Evolutionary conservation across 768 basidiomycete species (phyloP).

Genomic region (Boletellus sp.): DNA sequence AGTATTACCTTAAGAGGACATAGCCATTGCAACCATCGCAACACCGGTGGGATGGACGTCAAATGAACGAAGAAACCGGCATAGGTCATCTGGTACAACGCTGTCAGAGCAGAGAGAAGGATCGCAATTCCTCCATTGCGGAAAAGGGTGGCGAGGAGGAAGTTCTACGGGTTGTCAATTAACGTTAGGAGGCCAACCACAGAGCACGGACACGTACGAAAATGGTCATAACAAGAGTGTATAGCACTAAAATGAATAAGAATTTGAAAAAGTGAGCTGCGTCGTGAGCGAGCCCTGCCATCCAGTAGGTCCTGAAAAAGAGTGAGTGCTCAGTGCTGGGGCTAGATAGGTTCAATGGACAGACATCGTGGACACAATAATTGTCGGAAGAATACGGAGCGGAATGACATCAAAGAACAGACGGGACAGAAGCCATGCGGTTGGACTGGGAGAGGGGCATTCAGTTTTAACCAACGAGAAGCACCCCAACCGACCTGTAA

Average conservation of each 20-base stretch:
- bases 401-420: slow-evolving; percentile 89
- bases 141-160: slow-evolving; percentile 82
- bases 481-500: slow-evolving; percentile 57
- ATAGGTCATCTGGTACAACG: slow-evolving; percentile 80
- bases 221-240: slow-evolving; percentile 80
- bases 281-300: slow-evolving; percentile 82
- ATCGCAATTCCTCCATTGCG: slow-evolving; percentile 88
- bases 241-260: slow-evolving; percentile 83
- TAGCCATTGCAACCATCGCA: slow-evolving; percentile 92
- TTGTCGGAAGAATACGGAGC: slow-evolving; percentile 82
- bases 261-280: slow-evolving; percentile 93
- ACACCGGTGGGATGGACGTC: slow-evolving; percentile 76
- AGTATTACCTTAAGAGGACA: slow-evolving; percentile 62
- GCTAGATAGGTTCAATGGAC: slow-evolving; percentile 22
- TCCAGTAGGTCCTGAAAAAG: slow-evolving; percentile 74
- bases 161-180: slow-evolving; percentile 55
- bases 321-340: background rate
- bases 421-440: slow-evolving; percentile 87
- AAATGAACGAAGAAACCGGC: slow-evolving; percentile 94
- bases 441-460: slow-evolving; percentile 49
- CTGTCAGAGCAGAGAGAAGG: slow-evolving; percentile 73
- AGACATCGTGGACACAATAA: slow-evolving; percentile 81
- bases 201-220: slow-evolving; percentile 50
- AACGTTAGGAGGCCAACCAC: background rate
- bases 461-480: background rate